Conservation (phyloP, 192 early-diverging fungal genomes). For the Chytriomyces hyalinus region DNA sequence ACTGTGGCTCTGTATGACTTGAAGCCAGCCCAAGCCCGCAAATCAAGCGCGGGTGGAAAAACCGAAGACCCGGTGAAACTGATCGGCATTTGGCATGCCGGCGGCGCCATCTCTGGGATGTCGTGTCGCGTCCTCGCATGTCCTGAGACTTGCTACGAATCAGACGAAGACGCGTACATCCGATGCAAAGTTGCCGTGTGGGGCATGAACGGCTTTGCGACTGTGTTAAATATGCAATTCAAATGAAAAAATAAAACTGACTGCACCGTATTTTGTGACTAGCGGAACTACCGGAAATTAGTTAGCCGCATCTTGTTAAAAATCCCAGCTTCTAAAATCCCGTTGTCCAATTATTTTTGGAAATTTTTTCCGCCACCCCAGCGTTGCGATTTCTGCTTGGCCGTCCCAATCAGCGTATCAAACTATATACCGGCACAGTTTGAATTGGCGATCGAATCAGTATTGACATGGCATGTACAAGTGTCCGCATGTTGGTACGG, state of each 20-base stretch:
- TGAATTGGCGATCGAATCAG: too few relatives aligned
- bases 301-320: too few relatives aligned
- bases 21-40: not conserved
- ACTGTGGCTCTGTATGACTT: slow-evolving; percentile 22
- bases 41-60: not conserved
- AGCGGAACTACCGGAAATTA: too few relatives aligned
- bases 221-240: slow-evolving; percentile 16
- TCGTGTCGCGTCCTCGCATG: not conserved
- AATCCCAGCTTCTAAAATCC: too few relatives aligned
- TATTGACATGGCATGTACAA: too few relatives aligned
- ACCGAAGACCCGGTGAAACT: slow-evolving; percentile 1
- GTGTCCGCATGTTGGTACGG: too few relatives aligned
- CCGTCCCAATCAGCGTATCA: too few relatives aligned
- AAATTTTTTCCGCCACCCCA: too few relatives aligned
- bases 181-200: slow-evolving; percentile 8
- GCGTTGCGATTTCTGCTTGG: too few relatives aligned
- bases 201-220: slow-evolving; percentile 12
- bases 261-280: too few relatives aligned
- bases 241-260: not conserved
- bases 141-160: not conserved
- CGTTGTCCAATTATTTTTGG: too few relatives aligned
- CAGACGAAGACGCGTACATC: not conserved
- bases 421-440: too few relatives aligned
- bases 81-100: slow-evolving; percentile 29
- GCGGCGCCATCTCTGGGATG: slow-evolving; percentile 19